Evolutionary conservation across 768 basidiomycete genomes (phyloP).

Genomic region (Suillus brevipes): DNA sequence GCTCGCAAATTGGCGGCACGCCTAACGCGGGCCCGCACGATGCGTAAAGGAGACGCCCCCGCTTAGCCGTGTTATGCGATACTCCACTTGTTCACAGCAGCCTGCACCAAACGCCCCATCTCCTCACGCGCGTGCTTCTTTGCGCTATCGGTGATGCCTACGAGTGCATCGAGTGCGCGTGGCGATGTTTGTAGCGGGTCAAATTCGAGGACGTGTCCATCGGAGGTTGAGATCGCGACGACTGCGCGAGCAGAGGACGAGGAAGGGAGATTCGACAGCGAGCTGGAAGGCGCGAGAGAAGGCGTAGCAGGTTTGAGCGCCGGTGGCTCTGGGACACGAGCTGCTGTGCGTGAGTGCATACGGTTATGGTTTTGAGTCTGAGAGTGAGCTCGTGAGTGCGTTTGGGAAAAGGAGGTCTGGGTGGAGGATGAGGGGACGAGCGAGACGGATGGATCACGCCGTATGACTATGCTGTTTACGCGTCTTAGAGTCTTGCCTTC

Average conservation of each 20-base stretch:
- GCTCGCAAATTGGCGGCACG: background rate
- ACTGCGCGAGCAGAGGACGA: conserved; percentile 49
- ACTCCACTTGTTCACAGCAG: conserved; percentile 77
- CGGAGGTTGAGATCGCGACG: conserved; percentile 76
- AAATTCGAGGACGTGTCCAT: conserved; percentile 83
- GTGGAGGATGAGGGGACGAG: conserved; percentile 32
- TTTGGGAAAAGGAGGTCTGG: conserved; percentile 18
- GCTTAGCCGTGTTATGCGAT: conserved; percentile 34
- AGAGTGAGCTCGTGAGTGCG: conserved; percentile 51
- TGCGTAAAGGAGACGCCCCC: background rate
- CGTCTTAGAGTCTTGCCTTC: conserved; percentile 31
- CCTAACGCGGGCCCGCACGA: background rate
- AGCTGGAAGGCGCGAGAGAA: background rate
- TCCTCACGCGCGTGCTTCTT: conserved; percentile 82
- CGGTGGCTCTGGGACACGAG: conserved; percentile 16
- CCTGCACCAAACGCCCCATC: conserved; percentile 69
- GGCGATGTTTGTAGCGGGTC: conserved; percentile 79
- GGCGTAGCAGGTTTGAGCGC: conserved; percentile 3
- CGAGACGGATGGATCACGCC: conserved; percentile 53
- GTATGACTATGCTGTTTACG: conserved; percentile 62
- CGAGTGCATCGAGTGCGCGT: conserved; percentile 67
- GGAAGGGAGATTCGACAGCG: conserved; percentile 8
- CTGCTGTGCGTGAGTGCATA: conserved; percentile 39
- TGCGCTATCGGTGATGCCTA: conserved; percentile 77
- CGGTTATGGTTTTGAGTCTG: conserved; percentile 46